These are phyloP conservation scores for Crucihimalaya himalaica DNA, from an alignment of 345 rosid species.

Conservation along the genomic window DNA sequence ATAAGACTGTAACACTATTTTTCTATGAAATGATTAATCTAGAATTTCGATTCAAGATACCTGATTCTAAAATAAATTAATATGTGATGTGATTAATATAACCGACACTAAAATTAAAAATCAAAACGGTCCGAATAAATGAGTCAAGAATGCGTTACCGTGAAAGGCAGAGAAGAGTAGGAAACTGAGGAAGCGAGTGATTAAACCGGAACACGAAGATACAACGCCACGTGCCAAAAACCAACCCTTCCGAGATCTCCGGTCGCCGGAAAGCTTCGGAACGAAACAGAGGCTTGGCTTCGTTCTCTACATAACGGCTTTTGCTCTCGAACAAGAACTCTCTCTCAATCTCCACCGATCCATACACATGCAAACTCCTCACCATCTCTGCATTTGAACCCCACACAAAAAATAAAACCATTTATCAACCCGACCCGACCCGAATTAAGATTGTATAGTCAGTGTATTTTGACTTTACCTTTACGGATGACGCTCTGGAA, in stretches of 20 bases:
- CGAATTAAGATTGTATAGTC: not conserved
- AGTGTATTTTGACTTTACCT: slow-evolving; percentile 26
- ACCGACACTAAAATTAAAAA: not conserved
- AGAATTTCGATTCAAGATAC: not conserved
- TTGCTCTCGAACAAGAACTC: slow-evolving; percentile 39
- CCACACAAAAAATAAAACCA: not conserved
- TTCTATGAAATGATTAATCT: not conserved
- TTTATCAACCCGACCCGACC: slow-evolving; percentile 6
- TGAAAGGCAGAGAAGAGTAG: slow-evolving; percentile 42
- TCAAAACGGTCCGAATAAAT: not conserved
- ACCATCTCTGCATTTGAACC: slow-evolving; percentile 39
- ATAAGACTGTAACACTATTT: not conserved
- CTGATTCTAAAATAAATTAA: not conserved
- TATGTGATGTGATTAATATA: not conserved
- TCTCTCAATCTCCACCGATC: slow-evolving; percentile 42
- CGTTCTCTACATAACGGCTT: slow-evolving; percentile 37
- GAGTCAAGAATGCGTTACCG: slow-evolving; percentile 36
- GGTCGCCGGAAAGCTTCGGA: slow-evolving; percentile 22
- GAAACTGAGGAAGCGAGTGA: slow-evolving; percentile 35
- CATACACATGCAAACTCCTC: slow-evolving; percentile 53
- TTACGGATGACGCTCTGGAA: slow-evolving; percentile 41
- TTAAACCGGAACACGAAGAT: slow-evolving; percentile 39
- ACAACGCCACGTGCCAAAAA: slow-evolving; percentile 43
- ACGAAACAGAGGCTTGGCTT: slow-evolving; percentile 34
- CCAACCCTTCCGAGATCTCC: slow-evolving; percentile 39